Evolutionary conservation across 805 yeast species (phyloP).

Genomic region (Starmerella riodocensis): DNA sequence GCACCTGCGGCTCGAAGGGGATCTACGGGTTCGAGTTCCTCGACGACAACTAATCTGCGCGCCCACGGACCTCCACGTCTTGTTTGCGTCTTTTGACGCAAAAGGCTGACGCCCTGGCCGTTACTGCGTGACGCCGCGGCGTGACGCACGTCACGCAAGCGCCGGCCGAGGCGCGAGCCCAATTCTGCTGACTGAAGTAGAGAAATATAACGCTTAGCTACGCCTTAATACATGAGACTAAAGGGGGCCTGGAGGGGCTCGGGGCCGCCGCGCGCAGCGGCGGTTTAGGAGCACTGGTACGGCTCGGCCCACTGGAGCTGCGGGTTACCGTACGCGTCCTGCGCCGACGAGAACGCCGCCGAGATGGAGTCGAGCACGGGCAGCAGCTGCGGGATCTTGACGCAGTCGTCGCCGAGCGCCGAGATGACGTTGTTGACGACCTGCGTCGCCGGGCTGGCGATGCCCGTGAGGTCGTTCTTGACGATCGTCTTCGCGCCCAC

Average conservation of each 20-base stretch:
- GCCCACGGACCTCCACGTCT: not conserved
- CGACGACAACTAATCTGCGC: slow-evolving; percentile 1
- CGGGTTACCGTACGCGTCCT: slow-evolving; percentile 7
- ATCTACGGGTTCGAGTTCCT: slow-evolving; percentile 15
- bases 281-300: too few species aligned
- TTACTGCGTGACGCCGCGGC: not conserved
- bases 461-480: slow-evolving; percentile 10
- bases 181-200: not conserved
- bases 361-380: slow-evolving; percentile 3
- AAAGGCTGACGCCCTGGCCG: too few species aligned
- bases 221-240: too few species aligned
- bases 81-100: not conserved
- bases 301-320: too few species aligned
- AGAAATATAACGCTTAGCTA: too few species aligned
- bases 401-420: slow-evolving; percentile 7
- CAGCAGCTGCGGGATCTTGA: slow-evolving; percentile 1
- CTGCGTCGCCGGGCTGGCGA: slow-evolving; percentile 16
- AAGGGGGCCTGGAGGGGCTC: too few species aligned
- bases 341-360: slow-evolving; percentile 1
- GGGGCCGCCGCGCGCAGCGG: too few species aligned
- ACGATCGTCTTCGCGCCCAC: slow-evolving; percentile 20
- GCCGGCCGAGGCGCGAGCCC: not conserved
- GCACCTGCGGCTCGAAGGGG: slow-evolving; percentile 6
- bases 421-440: slow-evolving; percentile 15
- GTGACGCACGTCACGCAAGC: not conserved